Conservation (phyloP, 2,329 filamentous ascomycete genomes). For the Tolypocladium cylindrosporum region DNA sequence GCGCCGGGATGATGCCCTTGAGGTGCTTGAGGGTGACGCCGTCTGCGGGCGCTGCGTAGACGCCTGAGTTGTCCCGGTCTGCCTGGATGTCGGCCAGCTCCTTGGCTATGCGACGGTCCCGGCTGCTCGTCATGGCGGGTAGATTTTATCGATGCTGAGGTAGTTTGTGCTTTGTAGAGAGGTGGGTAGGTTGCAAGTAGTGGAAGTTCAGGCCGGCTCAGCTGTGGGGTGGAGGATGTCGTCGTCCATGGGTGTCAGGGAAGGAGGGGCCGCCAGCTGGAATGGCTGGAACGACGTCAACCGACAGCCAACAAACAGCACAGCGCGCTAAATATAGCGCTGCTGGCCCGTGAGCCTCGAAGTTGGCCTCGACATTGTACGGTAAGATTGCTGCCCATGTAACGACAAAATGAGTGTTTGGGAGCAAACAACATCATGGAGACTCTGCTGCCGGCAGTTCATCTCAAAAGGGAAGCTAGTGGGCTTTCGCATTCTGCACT, state of each 20-base stretch:
- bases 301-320: not conserved
- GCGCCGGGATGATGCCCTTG: slow-evolving; percentile 72
- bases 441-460: not conserved
- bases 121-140: slow-evolving; percentile 35
- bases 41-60: slow-evolving; percentile 56
- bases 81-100: slow-evolving; percentile 65
- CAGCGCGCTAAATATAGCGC: not conserved
- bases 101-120: slow-evolving; percentile 57
- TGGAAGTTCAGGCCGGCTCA: not conserved
- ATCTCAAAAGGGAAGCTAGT: not conserved
- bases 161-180: not conserved
- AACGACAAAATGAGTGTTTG: not conserved
- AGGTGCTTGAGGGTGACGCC: slow-evolving; percentile 71
- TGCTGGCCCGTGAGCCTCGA: not conserved
- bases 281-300: not conserved
- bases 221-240: not conserved
- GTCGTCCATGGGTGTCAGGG: not conserved
- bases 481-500: not conserved
- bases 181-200: not conserved
- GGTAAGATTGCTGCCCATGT: not conserved
- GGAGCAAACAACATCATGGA: not conserved
- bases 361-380: not conserved
- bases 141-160: not conserved
- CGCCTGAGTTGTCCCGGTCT: slow-evolving; percentile 65
- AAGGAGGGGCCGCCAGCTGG: not conserved